Conservation (phyloP, 2,329 filamentous ascomycete species). For the Neocatenulostroma microsporum region DNA sequence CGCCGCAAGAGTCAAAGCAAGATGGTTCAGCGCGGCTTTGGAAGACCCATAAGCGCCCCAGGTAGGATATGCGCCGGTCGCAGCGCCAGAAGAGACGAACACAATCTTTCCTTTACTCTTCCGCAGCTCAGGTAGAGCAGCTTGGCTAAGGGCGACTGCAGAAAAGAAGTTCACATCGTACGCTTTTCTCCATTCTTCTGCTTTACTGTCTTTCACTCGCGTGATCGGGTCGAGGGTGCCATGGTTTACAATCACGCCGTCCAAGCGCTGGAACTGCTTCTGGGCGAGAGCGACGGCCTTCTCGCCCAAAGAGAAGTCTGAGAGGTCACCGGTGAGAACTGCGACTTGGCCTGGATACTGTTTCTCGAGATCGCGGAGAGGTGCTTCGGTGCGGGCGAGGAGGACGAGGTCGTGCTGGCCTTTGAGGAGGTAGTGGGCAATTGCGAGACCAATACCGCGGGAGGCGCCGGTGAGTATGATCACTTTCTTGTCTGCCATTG, state of each 20-base stretch:
- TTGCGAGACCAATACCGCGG: conserved; percentile 57
- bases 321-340: conserved; percentile 51
- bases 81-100: conserved; percentile 73
- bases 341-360: conserved; percentile 49
- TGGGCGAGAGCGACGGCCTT: conserved; percentile 60
- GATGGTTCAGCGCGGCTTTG: conserved; percentile 76
- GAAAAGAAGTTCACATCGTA: conserved; percentile 89
- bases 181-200: conserved; percentile 64
- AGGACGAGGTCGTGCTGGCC: conserved; percentile 50
- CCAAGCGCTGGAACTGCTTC: conserved; percentile 57
- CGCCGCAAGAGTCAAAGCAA: conserved; percentile 61
- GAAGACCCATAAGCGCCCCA: conserved; percentile 78
- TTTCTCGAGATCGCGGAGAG: conserved; percentile 47
- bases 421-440: conserved; percentile 52
- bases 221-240: conserved; percentile 70
- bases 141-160: conserved; percentile 68
- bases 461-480: conserved; percentile 56
- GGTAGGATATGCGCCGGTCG: conserved; percentile 55
- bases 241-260: conserved; percentile 84
- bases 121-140: conserved; percentile 61
- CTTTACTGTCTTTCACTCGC: conserved; percentile 57
- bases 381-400: conserved; percentile 46
- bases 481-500: conserved; percentile 28
- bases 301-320: conserved; percentile 47
- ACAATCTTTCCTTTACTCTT: conserved; percentile 63